These are phyloP conservation scores for Plectosphaerella cucumerina DNA, from an alignment of 2,329 filamentous ascomycete genomes.

Conservation along the genomic window DNA sequence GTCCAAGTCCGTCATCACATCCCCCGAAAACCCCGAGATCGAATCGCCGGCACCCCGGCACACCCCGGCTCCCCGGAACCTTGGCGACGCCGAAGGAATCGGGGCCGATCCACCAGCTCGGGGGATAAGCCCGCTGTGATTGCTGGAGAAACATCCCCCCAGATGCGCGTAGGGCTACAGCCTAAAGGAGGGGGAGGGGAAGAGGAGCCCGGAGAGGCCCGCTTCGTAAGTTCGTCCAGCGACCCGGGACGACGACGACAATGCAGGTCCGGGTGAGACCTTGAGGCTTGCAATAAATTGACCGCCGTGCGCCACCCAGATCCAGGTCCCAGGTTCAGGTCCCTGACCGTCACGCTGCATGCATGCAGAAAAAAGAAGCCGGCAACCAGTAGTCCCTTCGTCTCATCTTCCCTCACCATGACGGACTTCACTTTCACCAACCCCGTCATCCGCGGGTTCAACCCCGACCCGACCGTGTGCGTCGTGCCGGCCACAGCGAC, in stretches of 20 bases:
- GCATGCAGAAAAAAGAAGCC: too few species aligned
- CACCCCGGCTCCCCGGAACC: background rate
- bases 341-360: too few species aligned
- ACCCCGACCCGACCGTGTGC: slow-evolving; percentile 53
- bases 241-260: background rate
- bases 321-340: too few species aligned
- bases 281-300: background rate
- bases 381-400: background rate
- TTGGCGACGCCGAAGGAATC: background rate
- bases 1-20: too few species aligned
- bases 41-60: background rate
- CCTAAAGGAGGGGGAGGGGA: background rate
- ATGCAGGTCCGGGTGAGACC: background rate
- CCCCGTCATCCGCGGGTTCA: slow-evolving; percentile 56
- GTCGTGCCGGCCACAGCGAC: slow-evolving; percentile 25
- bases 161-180: background rate
- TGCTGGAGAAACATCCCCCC: slow-evolving; percentile 11
- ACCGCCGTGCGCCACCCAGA: background rate
- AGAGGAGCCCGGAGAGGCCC: background rate
- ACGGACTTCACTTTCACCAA: slow-evolving; percentile 30
- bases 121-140: slow-evolving; percentile 5
- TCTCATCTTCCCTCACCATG: background rate
- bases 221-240: background rate
- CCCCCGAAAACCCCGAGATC: background rate
- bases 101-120: background rate